Evolutionary conservation across 805 yeast species (phyloP).

Genomic region (Metschnikowia peoriensis): DNA sequence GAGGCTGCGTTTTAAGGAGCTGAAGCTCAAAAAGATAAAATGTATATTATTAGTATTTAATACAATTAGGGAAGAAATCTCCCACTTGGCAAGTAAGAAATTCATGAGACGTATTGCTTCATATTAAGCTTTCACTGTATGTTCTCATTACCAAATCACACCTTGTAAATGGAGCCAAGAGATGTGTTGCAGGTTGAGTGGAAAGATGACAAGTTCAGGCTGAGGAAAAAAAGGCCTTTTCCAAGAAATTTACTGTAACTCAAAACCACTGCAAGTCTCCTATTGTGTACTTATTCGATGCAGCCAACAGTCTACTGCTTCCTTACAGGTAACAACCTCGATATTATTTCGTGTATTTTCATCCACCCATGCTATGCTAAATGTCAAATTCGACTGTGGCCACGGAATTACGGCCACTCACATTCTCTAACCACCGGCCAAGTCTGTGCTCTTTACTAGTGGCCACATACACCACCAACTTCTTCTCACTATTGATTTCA

Average conservation of each 20-base stretch:
- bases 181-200: too few species aligned
- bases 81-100: not conserved
- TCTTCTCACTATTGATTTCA: slow-evolving; percentile 46
- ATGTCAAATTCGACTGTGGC: slow-evolving; percentile 34
- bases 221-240: too few species aligned
- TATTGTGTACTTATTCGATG: not conserved
- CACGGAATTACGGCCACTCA: slow-evolving; percentile 69
- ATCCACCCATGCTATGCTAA: slow-evolving; percentile 13
- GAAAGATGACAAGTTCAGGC: too few species aligned
- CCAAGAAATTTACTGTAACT: too few species aligned
- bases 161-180: too few species aligned
- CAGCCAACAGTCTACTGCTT: not conserved
- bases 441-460: slow-evolving; percentile 82
- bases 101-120: too few species aligned
- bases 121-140: not conserved
- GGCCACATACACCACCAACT: slow-evolving; percentile 55
- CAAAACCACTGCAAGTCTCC: too few species aligned
- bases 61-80: not conserved
- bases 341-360: too few species aligned
- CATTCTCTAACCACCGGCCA: slow-evolving; percentile 78
- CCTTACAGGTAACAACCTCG: too few species aligned
- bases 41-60: not conserved
- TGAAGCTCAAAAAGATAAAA: not conserved
- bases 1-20: slow-evolving; percentile 61
- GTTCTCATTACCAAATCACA: too few species aligned